Conservation (phyloP, 768 basidiomycete genomes). For the Mycena latifolia region DNA sequence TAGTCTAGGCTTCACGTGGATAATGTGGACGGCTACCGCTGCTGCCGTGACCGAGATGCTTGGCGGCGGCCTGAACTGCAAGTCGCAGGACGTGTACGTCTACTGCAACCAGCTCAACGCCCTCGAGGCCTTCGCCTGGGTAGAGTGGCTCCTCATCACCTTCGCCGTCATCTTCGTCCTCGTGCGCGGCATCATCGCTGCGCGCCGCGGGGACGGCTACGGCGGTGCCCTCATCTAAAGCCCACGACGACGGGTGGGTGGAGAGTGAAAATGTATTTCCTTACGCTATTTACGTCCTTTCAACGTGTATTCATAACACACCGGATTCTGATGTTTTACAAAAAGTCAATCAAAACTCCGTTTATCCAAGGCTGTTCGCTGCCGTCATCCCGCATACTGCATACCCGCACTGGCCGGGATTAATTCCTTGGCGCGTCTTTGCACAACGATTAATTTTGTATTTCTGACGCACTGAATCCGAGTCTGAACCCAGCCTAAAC, state of each 20-base stretch:
- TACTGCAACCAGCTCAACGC: constrained; percentile 88
- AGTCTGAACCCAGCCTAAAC: no score
- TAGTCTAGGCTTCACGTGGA: constrained; percentile 79
- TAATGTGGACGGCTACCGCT: constrained; percentile 83
- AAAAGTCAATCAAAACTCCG: background rate
- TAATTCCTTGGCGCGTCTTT: no score
- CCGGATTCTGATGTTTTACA: background rate
- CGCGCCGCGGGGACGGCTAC: constrained; percentile 76
- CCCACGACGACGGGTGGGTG: background rate
- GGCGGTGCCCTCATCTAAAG: constrained; percentile 64
- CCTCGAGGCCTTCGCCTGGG: constrained; percentile 81
- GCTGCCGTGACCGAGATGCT: constrained; percentile 76
- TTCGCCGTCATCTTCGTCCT: constrained; percentile 70
- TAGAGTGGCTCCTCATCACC: constrained; percentile 76
- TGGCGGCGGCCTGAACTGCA: constrained; percentile 82
- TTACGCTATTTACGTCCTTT: constrained; percentile 5
- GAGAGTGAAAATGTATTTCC: background rate
- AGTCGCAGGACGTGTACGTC: constrained; percentile 57
- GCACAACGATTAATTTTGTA: no score
- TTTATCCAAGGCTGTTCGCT: no score
- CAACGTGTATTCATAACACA: constrained; percentile 1
- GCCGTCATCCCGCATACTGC: no score
- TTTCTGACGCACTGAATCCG: no score
- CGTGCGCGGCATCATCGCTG: constrained; percentile 68
- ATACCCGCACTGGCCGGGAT: no score